Conservation (phyloP, 2,329 filamentous ascomycete species). For the Phialocephala subalpina region DNA sequence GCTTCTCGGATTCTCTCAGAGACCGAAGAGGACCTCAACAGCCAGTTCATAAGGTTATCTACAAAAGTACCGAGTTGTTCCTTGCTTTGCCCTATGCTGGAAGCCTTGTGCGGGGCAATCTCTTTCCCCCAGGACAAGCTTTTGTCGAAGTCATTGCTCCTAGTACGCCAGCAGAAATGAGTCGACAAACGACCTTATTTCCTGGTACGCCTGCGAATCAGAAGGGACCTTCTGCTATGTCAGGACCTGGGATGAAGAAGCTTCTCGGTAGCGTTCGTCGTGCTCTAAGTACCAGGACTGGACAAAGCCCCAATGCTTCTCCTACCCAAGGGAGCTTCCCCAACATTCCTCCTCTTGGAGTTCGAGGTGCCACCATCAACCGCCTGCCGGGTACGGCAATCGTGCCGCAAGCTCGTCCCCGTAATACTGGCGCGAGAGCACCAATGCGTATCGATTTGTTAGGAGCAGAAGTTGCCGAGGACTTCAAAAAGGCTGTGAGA, state of each 20-base stretch:
- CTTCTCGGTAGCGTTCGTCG: conserved; percentile 87
- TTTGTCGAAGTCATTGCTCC: conserved; percentile 75
- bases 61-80: conserved; percentile 64
- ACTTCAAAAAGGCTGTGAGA: conserved; percentile 78
- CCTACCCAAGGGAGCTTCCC: conserved; percentile 46
- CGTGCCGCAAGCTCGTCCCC: conserved; percentile 61
- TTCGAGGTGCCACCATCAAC: conserved; percentile 59
- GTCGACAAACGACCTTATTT: conserved; percentile 62
- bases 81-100: conserved; percentile 76
- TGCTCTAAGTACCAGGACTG: conserved; percentile 69
- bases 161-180: conserved; percentile 53
- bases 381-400: conserved; percentile 66
- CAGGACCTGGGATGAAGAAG: conserved; percentile 81
- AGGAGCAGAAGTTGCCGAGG: conserved; percentile 79
- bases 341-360: conserved; percentile 43
- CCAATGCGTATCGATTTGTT: conserved; percentile 81
- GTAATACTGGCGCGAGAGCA: conserved; percentile 53
- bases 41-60: conserved; percentile 54
- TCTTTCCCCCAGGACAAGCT: conserved; percentile 83
- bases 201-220: conserved; percentile 47
- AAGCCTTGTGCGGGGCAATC: conserved; percentile 85
- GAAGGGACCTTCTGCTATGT: conserved; percentile 66
- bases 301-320: conserved; percentile 38
- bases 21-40: conserved; percentile 61
- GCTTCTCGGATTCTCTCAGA: conserved; percentile 83